Evolutionary conservation across 208 protist genomes (phyloP).

Genomic region (Leishmania arabica): DNA sequence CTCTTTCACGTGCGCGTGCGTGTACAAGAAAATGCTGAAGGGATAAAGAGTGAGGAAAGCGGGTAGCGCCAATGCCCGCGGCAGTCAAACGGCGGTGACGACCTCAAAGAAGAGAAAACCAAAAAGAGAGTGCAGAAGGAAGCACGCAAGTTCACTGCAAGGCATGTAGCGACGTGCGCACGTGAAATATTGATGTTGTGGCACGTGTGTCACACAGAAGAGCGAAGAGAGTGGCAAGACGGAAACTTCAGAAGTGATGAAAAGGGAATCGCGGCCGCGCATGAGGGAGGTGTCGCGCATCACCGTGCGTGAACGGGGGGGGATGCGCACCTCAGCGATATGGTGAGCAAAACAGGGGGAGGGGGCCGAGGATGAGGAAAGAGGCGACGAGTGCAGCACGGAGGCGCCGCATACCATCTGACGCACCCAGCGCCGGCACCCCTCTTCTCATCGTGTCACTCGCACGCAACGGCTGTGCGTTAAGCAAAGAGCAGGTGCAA

Average conservation of each 20-base stretch:
- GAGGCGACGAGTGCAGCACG: neutral
- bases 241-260: neutral
- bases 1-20: conserved; percentile 12
- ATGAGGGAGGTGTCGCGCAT: neutral
- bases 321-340: neutral
- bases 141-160: neutral
- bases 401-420: neutral
- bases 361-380: neutral
- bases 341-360: neutral
- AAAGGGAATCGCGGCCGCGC: neutral
- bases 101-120: neutral
- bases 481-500: neutral
- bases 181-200: neutral
- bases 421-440: neutral
- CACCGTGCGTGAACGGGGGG: neutral
- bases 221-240: neutral
- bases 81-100: neutral
- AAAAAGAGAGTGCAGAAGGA: neutral
- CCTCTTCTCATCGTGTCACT: neutral
- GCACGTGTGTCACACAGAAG: neutral
- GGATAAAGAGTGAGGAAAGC: neutral
- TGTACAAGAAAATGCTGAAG: neutral
- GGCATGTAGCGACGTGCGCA: neutral
- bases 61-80: neutral
- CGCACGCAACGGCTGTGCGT: neutral